A percentile compares a stretch with the other conserved stretches of the same genome.
Conservation (phyloP, 306 rosid species). For the Trifolium fragiferum region DNA sequence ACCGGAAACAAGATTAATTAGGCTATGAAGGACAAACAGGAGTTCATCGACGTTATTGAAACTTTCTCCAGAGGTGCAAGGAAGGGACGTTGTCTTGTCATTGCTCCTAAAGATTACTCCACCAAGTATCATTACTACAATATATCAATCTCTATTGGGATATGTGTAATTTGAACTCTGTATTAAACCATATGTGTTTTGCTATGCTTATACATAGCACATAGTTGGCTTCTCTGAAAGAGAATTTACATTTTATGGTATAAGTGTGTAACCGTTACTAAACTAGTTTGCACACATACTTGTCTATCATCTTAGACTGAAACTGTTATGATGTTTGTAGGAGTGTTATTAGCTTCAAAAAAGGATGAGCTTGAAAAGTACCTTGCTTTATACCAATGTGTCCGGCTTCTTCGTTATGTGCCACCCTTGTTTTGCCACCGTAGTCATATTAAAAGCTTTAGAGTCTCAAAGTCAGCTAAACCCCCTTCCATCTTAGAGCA, state of each 20-base stretch:
- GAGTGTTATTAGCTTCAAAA: too few relatives aligned
- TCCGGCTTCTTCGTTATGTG: too few relatives aligned
- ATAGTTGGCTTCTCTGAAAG: background rate
- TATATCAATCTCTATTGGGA: background rate
- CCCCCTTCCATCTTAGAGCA: too few relatives aligned
- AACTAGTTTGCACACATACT: background rate
- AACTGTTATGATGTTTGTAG: background rate
- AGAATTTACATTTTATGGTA: background rate
- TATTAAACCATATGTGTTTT: background rate
- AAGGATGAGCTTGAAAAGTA: too few relatives aligned
- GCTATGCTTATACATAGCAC: background rate
- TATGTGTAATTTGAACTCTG: background rate
- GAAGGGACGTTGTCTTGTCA: constrained; percentile 90
- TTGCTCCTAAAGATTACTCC: constrained; percentile 94
- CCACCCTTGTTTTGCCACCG: too few relatives aligned
- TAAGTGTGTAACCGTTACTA: background rate
- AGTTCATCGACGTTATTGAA: constrained; percentile 87
- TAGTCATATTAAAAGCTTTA: too few relatives aligned
- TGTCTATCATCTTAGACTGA: background rate
- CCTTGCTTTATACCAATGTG: too few relatives aligned
- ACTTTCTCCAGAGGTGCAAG: constrained; percentile 87
- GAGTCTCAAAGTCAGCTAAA: too few relatives aligned
- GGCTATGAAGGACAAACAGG: constrained; percentile 98
- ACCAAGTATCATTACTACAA: constrained; percentile 65
- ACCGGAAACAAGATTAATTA: constrained; percentile 96